These are phyloP conservation scores for Meredithiella fracta DNA, from an alignment of 2,329 filamentous ascomycete genomes.

Conservation along the genomic window DNA sequence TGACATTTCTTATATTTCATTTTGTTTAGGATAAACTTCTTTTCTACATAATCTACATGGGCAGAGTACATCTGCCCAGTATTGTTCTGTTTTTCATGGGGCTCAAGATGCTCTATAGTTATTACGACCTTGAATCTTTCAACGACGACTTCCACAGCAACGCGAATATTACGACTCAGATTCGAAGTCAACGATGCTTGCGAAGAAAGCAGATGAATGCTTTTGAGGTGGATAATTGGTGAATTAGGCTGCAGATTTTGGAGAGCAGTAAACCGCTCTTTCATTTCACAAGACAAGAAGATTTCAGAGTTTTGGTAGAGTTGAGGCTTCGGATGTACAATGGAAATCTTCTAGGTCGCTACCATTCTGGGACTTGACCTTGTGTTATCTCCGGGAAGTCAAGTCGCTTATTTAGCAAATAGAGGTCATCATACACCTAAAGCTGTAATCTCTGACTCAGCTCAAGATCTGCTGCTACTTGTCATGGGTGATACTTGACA, in stretches of 20 bases:
- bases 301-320: not conserved
- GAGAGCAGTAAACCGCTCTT: constrained; percentile 29
- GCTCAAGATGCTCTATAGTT: constrained; percentile 14
- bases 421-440: not conserved
- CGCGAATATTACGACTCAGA: no score
- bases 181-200: no score
- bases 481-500: constrained; percentile 7
- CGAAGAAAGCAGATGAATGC: no score
- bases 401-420: not conserved
- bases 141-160: no score
- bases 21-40: not conserved
- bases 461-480: constrained; percentile 1
- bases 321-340: not conserved
- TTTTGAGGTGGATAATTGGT: constrained; percentile 13
- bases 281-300: constrained; percentile 25
- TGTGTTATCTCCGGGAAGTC: not conserved
- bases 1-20: not conserved
- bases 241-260: constrained; percentile 29
- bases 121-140: no score
- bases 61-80: not conserved
- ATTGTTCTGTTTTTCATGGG: not conserved
- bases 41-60: not conserved
- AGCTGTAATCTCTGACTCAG: not conserved
- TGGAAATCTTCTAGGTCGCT: not conserved
- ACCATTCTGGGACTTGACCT: not conserved